Evolutionary conservation across 2,329 filamentous ascomycete species (phyloP).

Genomic region (Aspergillus quadricinctus): DNA sequence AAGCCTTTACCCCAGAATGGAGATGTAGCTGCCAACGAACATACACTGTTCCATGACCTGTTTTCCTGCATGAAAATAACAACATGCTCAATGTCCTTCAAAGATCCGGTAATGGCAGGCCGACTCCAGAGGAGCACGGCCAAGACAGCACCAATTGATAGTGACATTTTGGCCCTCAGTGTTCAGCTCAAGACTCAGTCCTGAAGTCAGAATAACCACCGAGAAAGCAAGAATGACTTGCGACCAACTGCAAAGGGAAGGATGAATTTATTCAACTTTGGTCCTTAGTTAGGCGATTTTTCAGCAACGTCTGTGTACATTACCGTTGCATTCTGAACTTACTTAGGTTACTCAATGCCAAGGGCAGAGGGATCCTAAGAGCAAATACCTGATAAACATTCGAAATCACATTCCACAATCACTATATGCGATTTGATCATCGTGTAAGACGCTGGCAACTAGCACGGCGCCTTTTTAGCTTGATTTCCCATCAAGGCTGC

Average conservation of each 20-base stretch:
- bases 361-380: too few relatives aligned
- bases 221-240: background rate
- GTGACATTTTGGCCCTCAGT: background rate
- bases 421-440: background rate
- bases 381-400: background rate
- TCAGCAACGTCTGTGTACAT: background rate
- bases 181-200: background rate
- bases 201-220: background rate
- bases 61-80: slow-evolving; percentile 56
- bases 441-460: background rate
- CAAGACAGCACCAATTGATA: slow-evolving; percentile 11
- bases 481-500: background rate
- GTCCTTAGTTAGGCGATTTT: background rate
- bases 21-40: slow-evolving; percentile 10
- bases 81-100: slow-evolving; percentile 54
- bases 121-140: slow-evolving; percentile 14
- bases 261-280: background rate
- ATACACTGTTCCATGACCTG: slow-evolving; percentile 37
- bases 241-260: background rate
- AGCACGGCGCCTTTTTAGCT: background rate
- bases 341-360: background rate
- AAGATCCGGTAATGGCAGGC: slow-evolving; percentile 33
- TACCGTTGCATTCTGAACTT: background rate
- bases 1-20: too few relatives aligned
- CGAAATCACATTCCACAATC: background rate